Evolutionary conservation across 176 grass and related monocot genomes (phyloP), one percentile per base, ranked within the genome.

Genomic region (Zea mays): DNA sequence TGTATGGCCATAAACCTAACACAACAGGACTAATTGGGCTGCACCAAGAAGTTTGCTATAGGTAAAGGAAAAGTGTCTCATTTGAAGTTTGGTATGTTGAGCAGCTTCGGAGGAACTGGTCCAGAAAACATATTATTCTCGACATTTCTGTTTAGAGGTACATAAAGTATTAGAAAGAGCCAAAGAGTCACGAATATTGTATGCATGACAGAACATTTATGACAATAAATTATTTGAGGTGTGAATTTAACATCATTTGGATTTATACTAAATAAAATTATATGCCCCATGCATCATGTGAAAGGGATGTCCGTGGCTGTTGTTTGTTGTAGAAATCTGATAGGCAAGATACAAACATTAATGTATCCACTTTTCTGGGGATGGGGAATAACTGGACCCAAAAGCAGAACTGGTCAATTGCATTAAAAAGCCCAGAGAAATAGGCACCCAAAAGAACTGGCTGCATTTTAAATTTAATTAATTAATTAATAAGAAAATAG

Each of bases 71-170:
- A 75, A 38, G 66, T 59, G 75, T 66, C 89, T 94, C 73, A 98
- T 91, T 92, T 86, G 67, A 98, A 94, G 81, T 90, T 92, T 74
- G 95, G 91, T 67, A 94, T 85, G 55, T 84, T 90, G 56, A 92
- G 87, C 51, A 98, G 55, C 64, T 92, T 98, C 54, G 57, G 74
- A 84, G 95, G 91, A 71, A 98, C 76, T 38, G 81, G 73, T 85
- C 91, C 95, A 81, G 95, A 92, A 79, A 98, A 98, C 55, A 92
- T 61, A 90, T 98, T 98, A 78, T 98, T 92, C 64, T 91, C 91
- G 48, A 98, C 76, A 79, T 98, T 98, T 86, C 95, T 98, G 89
- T 80, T 85, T 38, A 16, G 46, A 63, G 65, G 58, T 57, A 88
- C 76, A 71, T 49, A 76, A 60, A 49, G 50, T 43, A 72, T 88